Evolutionary conservation across 495 filamentous ascomycete species (phyloP), one percentile per base, ranked within the genome.

Genomic region (Aspergillus campestris): DNA sequence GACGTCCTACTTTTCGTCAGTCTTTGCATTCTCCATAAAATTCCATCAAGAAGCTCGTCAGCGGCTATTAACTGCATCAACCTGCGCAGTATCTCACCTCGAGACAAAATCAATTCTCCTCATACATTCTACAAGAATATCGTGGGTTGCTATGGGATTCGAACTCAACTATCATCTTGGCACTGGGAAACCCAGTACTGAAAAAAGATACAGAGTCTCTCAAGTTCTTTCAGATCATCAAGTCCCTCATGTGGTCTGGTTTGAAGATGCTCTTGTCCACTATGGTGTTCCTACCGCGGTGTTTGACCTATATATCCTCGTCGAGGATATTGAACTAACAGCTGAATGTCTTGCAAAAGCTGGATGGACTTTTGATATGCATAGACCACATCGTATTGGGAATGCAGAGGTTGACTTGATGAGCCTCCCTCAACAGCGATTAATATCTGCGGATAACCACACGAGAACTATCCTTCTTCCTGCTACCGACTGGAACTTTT

Each of bases 301-400:
- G 3, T 62, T 62, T 51, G 40, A 57, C 34, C 39, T 60, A 12
- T 55, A 60, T 18, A 49, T 61, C 31, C 57, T 62, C 12, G 57
- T 60, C 24, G 18, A 15, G 12, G 48, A 61, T 38, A 57, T 57
- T 33, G 35, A 52, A 6, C 9, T 34, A 32, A 53, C 59, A 14
- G 48, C 49, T 18, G 29, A 53, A 12, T 18, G 31, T 10, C 44
- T 59, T 6, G 39, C 45, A 5, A 44, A 50, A 29, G 38, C 33
- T 6, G 57, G 57, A 33, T 60, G 53, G 53, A 46, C 34, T 38
- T n/a, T 57, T 11, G 42, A 48, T 15, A 53, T 35, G 11, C 11
- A 53, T 12, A 12, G 3, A 38, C 47, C 45, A 29, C 27, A 35
- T 14, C 39, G 33, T 36, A 55, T 61, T 40, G 53, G 52, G 37